Percentiles rank a stretch among this genome's conserved stretches.
Evolutionary conservation across 1,284 basidiomycete species (phyloP).

Genomic region (Cerioporus squamosus): DNA sequence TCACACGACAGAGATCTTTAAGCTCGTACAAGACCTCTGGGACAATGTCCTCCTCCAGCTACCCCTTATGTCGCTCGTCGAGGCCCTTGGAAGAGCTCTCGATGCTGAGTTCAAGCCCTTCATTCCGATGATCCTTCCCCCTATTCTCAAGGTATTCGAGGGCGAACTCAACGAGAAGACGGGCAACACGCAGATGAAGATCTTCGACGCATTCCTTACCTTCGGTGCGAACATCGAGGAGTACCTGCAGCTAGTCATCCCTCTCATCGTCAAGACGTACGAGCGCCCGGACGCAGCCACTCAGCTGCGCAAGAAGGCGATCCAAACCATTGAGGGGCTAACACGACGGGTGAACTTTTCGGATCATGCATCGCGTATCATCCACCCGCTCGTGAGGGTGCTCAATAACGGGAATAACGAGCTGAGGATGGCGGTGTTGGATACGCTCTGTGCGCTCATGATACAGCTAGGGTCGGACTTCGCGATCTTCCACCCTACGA

Average conservation of each 20-base stretch:
- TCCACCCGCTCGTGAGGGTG: constrained; percentile 93
- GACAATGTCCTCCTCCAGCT: constrained; percentile 86
- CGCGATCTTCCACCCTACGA: constrained; percentile 96
- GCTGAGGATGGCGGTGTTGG: constrained; percentile 87
- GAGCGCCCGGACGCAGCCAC: constrained; percentile 83
- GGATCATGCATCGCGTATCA: constrained; percentile 97
- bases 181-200: constrained; percentile 83
- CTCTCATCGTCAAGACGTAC: constrained; percentile 92
- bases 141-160: constrained; percentile 92
- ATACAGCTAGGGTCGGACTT: constrained; percentile 96
- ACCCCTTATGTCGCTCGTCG: constrained; percentile 92
- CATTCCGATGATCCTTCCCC: constrained; percentile 90
- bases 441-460: constrained; percentile 91
- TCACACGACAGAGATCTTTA: constrained; percentile 85
- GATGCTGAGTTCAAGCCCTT: constrained; percentile 99
- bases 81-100: constrained; percentile 93
- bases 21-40: constrained; percentile 89
- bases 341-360: constrained; percentile 97
- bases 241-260: constrained; percentile 96
- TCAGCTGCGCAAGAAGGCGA: constrained; percentile 84
- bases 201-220: constrained; percentile 93
- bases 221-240: constrained; percentile 98
- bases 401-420: constrained; percentile 84
- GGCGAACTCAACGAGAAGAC: constrained; percentile 83
- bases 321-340: constrained; percentile 91